Evolutionary conservation across 805 yeast genomes (phyloP).

Genomic region (Yamadazyma laniorum): DNA sequence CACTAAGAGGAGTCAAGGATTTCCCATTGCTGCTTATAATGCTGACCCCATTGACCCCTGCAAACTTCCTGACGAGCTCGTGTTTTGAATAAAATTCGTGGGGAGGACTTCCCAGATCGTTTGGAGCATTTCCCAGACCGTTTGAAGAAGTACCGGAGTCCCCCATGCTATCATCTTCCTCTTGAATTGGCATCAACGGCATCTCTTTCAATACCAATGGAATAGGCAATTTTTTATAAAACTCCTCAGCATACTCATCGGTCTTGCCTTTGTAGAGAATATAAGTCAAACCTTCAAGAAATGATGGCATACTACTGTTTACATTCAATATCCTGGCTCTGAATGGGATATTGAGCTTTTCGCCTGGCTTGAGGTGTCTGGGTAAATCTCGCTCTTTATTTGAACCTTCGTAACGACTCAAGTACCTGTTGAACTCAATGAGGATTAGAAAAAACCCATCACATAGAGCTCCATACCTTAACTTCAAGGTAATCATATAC

Average conservation of each 20-base stretch:
- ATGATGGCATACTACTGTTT: not conserved
- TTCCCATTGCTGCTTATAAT: not conserved
- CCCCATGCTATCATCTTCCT: not conserved
- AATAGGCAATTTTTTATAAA: not conserved
- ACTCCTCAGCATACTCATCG: not conserved
- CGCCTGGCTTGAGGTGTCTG: not conserved
- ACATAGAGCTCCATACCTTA: slow-evolving; percentile 4
- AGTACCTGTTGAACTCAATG: not conserved
- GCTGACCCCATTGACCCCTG: not conserved
- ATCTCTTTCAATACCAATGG: slow-evolving; percentile 1
- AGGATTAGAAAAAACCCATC: slow-evolving; percentile 1
- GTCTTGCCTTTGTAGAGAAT: not conserved
- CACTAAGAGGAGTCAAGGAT: not conserved
- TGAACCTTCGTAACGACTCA: not conserved
- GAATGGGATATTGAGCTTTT: slow-evolving; percentile 1
- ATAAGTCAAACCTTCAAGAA: slow-evolving; percentile 3
- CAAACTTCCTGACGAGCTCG: not conserved
- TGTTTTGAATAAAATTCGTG: not conserved
- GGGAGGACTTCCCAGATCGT: not conserved
- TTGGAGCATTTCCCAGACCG: not conserved
- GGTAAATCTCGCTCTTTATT: not conserved
- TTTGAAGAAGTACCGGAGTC: not conserved
- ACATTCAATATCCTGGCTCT: slow-evolving; percentile 3
- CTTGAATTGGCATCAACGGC: not conserved
- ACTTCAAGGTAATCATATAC: slow-evolving; percentile 1